Evolutionary conservation across 2,329 filamentous ascomycete species (phyloP).

Genomic region (Gliomastix tumulicola): DNA sequence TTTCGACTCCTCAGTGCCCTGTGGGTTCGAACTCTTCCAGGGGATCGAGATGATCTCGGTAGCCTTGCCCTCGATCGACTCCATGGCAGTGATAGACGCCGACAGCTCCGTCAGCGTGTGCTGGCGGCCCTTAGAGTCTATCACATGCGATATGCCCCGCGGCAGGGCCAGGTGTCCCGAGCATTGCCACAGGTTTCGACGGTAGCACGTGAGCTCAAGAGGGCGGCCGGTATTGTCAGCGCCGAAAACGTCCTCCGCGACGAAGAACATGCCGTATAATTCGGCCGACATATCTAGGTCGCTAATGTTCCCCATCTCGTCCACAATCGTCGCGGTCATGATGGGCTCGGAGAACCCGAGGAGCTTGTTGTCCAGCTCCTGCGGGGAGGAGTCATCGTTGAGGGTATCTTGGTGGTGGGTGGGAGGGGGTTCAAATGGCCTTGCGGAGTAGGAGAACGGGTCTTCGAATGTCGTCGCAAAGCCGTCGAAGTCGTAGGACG

Average conservation of each 20-base stretch:
- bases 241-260: conserved; percentile 74
- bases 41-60: conserved; percentile 96
- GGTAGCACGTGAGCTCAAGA: conserved; percentile 87
- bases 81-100: conserved; percentile 75
- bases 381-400: conserved; percentile 40
- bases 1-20: conserved; percentile 42
- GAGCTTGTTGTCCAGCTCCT: conserved; percentile 61
- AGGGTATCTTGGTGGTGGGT: conserved; percentile 31
- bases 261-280: conserved; percentile 83
- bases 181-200: conserved; percentile 91
- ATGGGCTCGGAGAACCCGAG: conserved; percentile 65
- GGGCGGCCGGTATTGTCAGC: conserved; percentile 49
- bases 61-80: conserved; percentile 85
- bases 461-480: conserved; percentile 59
- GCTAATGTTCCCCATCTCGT: conserved; percentile 56
- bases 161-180: conserved; percentile 80
- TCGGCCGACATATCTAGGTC: conserved; percentile 66
- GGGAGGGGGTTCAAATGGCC: conserved; percentile 36
- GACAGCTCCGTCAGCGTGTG: conserved; percentile 72
- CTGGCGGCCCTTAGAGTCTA: conserved; percentile 69
- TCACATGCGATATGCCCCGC: conserved; percentile 60
- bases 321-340: conserved; percentile 54
- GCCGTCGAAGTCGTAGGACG: conserved; percentile 53
- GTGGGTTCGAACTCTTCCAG: conserved; percentile 73
- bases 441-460: conserved; percentile 52